Evolutionary conservation across 108 stramenopile genomes (phyloP).

Genomic region (Cyclotella atomus): DNA sequence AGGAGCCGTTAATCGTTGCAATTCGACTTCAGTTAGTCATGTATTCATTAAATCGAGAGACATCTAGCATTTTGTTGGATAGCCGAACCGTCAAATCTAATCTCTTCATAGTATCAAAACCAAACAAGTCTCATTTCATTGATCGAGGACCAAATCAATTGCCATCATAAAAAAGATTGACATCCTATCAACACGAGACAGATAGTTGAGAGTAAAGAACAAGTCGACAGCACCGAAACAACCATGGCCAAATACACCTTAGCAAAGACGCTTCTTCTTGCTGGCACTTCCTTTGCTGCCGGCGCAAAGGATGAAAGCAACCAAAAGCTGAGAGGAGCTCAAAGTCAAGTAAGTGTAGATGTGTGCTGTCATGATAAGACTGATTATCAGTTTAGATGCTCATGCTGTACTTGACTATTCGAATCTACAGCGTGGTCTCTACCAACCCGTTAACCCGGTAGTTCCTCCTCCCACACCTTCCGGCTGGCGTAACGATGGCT

Average conservation of each 20-base stretch:
- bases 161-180: background rate
- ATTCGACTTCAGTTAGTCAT: background rate
- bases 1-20: constrained; percentile 10
- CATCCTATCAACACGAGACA: background rate
- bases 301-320: background rate
- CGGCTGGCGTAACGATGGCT: background rate
- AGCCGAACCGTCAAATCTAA: no score
- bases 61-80: background rate
- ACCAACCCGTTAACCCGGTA: background rate
- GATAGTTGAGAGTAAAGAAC: background rate
- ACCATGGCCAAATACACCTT: constrained; percentile 2
- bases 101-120: no score
- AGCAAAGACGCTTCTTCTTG: background rate
- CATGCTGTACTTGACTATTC: background rate
- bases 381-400: background rate
- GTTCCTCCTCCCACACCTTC: background rate
- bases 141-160: background rate
- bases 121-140: background rate
- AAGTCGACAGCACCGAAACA: background rate
- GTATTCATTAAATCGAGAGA: background rate
- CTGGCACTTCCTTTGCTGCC: background rate
- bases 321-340: constrained; percentile 1
- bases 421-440: background rate
- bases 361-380: background rate
- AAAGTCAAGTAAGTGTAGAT: background rate